Base-by-base conservation (phyloP, 1,284 basidiomycete genomes). In the Marasmius fiardii region DNA sequence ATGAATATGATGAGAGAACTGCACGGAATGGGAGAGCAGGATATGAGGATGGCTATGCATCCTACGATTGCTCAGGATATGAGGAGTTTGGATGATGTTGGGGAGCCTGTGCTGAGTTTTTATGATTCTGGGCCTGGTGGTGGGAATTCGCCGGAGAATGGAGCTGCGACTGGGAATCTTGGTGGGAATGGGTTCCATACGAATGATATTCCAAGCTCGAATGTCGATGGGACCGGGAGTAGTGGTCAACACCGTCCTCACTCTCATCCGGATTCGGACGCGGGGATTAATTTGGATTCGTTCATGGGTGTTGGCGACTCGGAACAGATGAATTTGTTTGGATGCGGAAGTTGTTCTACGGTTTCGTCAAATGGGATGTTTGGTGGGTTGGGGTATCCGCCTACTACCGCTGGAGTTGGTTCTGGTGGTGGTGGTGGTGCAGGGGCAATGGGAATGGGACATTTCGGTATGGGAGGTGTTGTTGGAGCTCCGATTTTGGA, bases 401-500 rank as follows among this genome's bases (percentile, higher is more conserved):
- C 59, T 20, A 60, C 62, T 50, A 56, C 55, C 43, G 59, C 58
- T 52, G 64, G 61, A 18, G 33, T 11, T 14, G 24, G 4, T 34
- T 26, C 16, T 37, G 52, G 24, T n/a, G 28, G 24, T 16, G 41
- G 28, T 21, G 4, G n/a, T 16, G 44, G 28, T 23, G 16, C n/a
- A 33, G 43, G 52, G 26, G 23, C 23, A 20, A 20, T 12, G 14
- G 18, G 44, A 24, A 45, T 28, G 11, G 47, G 50, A 4, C 28
- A 31, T 31, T 41, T 41, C 33, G 43, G 54, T 39, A 50, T 56
- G 63, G 45, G 50, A 58, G 34, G 57, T n/a, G n/a, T n/a, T n/a
- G n/a, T n/a, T 63, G 4, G 65, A 65, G 61, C 68, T 14, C 65
- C 74, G 1, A 69, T 76, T 50, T 61, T 86, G 55, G 84, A 88